A percentile compares a stretch with the other conserved stretches of the same genome.
phyloP scores from a whole-genome alignment of 768 basidiomycete species.

The Lactifluus subvellereus region DNA sequence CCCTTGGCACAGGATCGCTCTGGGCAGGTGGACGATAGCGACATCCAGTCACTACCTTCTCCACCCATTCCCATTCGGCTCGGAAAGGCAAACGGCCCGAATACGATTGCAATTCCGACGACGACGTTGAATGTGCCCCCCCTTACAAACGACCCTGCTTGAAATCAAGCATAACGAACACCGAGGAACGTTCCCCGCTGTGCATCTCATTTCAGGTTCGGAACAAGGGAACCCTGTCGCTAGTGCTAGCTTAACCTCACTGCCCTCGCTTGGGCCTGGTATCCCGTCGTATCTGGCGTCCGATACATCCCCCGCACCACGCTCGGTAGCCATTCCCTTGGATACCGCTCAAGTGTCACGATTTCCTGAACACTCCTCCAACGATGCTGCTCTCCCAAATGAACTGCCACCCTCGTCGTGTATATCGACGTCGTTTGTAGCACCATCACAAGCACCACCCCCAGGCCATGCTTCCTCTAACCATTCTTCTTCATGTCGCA shows the following conservation, averaged over 20 bases:
- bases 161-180: background rate
- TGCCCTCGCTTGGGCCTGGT: background rate
- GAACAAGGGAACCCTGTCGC: background rate
- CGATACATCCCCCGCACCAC: background rate
- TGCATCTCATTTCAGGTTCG: background rate
- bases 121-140: background rate
- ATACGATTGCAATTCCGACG: background rate
- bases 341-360: background rate
- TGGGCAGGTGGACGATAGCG: background rate
- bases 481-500: background rate
- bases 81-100: slow-evolving; percentile 12
- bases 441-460: background rate
- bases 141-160: background rate
- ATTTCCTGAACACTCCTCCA: background rate
- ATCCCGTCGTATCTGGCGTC: background rate
- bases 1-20: background rate
- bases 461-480: background rate
- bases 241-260: background rate
- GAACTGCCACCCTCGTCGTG: background rate
- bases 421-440: background rate
- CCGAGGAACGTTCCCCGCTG: background rate
- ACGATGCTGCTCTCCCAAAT: too few relatives aligned
- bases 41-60: background rate
- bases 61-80: background rate
- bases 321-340: background rate